phyloP scores from a whole-genome alignment of 2,329 filamentous ascomycete species.

The Trichoderma lentiforme region DNA sequence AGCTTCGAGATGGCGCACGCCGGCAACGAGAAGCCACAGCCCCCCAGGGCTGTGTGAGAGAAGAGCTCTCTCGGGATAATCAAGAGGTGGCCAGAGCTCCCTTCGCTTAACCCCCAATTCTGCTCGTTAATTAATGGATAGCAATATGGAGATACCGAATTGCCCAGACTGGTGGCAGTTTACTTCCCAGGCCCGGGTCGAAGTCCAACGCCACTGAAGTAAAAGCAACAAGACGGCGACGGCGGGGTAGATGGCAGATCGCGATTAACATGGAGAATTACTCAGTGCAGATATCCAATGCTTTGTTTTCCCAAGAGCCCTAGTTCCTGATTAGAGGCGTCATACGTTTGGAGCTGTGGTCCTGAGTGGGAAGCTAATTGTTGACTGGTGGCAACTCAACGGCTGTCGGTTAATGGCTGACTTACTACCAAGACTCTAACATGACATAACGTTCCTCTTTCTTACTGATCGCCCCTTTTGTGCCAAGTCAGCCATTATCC shows the following conservation, averaged over 20 bases:
- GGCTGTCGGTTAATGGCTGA: not conserved
- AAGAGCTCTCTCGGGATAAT: not conserved
- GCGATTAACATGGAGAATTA: not conserved
- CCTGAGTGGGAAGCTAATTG: not conserved
- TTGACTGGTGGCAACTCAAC: not conserved
- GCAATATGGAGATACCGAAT: not conserved
- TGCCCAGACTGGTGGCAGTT: not conserved
- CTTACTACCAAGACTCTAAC: not conserved
- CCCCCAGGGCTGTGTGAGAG: not conserved
- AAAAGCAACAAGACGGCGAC: not conserved
- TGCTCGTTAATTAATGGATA: not conserved
- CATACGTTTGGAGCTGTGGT: not conserved
- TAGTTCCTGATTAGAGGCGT: conserved; percentile 16
- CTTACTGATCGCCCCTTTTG: not conserved
- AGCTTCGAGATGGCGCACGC: not conserved
- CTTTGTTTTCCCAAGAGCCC: not conserved
- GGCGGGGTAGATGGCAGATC: conserved; percentile 9
- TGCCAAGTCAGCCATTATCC: not conserved
- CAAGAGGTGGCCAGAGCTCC: conserved; percentile 5
- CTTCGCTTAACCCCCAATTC: not conserved
- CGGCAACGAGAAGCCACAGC: not conserved
- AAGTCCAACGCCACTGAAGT: conserved; percentile 12
- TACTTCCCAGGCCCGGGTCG: not conserved
- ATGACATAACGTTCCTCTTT: not conserved
- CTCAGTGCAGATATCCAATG: not conserved